Evolutionary conservation across 2,329 filamentous ascomycete species (phyloP), one percentile per base, ranked within the genome.

Genomic region (Stemphylium lycopersici): DNA sequence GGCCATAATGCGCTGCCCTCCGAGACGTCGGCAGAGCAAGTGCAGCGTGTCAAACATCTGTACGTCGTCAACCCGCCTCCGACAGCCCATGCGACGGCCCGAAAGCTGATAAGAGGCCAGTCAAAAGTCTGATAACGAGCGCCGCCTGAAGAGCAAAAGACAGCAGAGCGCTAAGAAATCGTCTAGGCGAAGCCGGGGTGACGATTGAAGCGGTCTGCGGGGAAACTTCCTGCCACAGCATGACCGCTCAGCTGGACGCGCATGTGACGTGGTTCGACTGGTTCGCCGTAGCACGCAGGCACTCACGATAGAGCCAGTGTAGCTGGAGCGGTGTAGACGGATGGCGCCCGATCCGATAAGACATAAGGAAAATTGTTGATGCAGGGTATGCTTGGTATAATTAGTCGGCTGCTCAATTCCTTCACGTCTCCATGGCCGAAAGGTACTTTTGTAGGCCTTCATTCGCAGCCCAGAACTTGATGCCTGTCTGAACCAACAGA

Each of bases 101-200:
- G 47, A 47, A 52, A 52, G 58, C 62, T 73, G 55, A 73, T 55
- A 58, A 62, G 33, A 24, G 33, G 18, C 15, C 60, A 84, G 82
- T 49, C 80, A 86, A 73, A 83, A 81, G 55, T 78, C 79, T 26
- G 83, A 84, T 61, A 86, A 86, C 56, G 83, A 86, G 66, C 74
- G 79, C 36, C 76, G 85, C 58, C 71, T 87, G 59, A 82, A 78
- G 68, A 72, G 72, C 55, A 88, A 88, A 75, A 87, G 87, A 73
- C 70, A 79, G 46, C 83, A 84, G 56, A 86, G 85, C 68, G 80
- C 76, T 65, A 88, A 87, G 75, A 88, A 88, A 73, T 80, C 77
- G 62, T 78, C 78, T 59, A 77, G 84, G 51, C 78, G 80, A 65
- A 74, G 76, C 44, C 63, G 67, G 42, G 61, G 66, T 49, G 66